A percentile compares a stretch with the other conserved stretches of the same genome.
phyloP scores from a whole-genome alignment of 140 eudicot species.

The Cichorium intybus region DNA sequence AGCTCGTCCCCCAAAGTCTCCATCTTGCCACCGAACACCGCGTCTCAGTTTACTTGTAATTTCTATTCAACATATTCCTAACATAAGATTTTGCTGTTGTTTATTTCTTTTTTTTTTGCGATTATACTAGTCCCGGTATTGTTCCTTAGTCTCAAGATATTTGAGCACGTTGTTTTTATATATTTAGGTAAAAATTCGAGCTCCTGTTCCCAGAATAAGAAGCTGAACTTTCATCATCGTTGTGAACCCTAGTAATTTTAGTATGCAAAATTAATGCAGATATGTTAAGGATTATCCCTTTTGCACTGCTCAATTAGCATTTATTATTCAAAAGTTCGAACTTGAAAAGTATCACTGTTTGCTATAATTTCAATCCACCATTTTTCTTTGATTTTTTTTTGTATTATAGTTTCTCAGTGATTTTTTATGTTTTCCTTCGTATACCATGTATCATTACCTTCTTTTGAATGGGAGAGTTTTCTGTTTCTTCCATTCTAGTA shows the following conservation, averaged over 20 bases:
- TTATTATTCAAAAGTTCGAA: background rate
- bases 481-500: background rate
- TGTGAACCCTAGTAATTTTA: conserved; percentile 14
- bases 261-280: background rate
- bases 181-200: background rate
- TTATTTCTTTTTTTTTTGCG: background rate
- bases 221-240: background rate
- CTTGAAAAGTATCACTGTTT: background rate
- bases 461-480: background rate
- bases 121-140: background rate
- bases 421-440: background rate
- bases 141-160: background rate
- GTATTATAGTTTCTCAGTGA: background rate
- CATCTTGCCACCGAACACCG: background rate
- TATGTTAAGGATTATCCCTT: no score
- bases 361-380: background rate
- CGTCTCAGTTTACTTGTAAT: background rate
- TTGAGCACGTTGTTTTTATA: background rate
- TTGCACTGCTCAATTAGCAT: background rate
- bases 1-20: background rate
- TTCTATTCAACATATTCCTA: background rate
- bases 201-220: background rate
- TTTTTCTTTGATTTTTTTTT: background rate
- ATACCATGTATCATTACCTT: background rate
- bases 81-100: background rate